phyloP scores from a whole-genome alignment of 768 basidiomycete genomes.

The Hypholoma sublateritium region DNA sequence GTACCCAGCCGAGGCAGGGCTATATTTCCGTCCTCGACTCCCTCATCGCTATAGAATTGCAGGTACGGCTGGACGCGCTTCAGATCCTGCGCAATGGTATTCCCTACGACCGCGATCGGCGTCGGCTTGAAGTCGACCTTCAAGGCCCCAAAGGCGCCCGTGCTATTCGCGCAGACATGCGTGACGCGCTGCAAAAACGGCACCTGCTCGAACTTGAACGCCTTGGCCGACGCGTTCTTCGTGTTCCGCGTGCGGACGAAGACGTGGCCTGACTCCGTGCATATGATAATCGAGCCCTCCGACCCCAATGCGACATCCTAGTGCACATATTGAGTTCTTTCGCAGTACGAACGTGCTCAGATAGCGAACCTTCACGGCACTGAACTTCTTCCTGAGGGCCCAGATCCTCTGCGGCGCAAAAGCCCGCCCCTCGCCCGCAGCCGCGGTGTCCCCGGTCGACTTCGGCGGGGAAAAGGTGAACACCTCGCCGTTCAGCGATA shows the following conservation, averaged over 20 bases:
- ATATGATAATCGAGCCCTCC: constrained; percentile 87
- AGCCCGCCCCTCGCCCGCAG: constrained; percentile 25
- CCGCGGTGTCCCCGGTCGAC: constrained; percentile 27
- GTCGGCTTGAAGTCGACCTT: constrained; percentile 67
- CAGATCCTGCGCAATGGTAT: constrained; percentile 64
- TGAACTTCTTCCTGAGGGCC: constrained; percentile 85
- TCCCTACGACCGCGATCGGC: constrained; percentile 55
- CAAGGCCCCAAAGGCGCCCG: constrained; percentile 87
- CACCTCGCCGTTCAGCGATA: constrained; percentile 87
- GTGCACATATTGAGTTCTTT: background rate
- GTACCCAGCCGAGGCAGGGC: background rate
- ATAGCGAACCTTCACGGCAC: constrained; percentile 66
- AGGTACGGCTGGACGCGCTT: constrained; percentile 65
- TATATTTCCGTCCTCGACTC: background rate
- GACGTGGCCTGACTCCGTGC: constrained; percentile 93
- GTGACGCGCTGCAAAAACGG: constrained; percentile 84
- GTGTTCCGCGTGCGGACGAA: constrained; percentile 73
- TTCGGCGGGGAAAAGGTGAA: constrained; percentile 69
- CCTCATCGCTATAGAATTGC: constrained; percentile 17
- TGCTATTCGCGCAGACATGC: constrained; percentile 80
- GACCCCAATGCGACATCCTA: constrained; percentile 88
- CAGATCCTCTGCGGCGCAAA: constrained; percentile 89
- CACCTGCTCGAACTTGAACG: constrained; percentile 78
- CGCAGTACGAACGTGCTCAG: background rate
- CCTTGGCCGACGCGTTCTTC: constrained; percentile 37